A percentile compares a stretch with the other conserved stretches of the same genome.
Conservation (phyloP, 2,329 filamentous ascomycete species). For the Grosmannia clavigera region DNA sequence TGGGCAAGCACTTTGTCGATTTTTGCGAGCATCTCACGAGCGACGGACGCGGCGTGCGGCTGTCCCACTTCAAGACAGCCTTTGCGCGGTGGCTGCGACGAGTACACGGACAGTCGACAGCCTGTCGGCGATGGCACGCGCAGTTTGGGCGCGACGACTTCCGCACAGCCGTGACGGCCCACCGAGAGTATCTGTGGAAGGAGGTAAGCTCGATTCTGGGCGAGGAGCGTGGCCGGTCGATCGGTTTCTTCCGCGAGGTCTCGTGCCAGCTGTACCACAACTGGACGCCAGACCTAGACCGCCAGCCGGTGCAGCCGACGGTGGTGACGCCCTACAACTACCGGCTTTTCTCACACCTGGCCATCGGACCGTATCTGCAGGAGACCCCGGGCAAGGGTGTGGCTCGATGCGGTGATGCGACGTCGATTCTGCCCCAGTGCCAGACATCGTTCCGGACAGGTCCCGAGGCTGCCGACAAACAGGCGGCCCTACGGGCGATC, state of each 20-base stretch:
- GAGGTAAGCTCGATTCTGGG: constrained; percentile 42
- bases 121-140: constrained; percentile 42
- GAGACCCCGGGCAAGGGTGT: constrained; percentile 23
- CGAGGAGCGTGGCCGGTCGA: constrained; percentile 13
- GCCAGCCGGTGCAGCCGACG: constrained; percentile 27
- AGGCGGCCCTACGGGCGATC: constrained; percentile 16
- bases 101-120: constrained; percentile 27
- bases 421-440: constrained; percentile 1
- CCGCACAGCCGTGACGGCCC: constrained; percentile 43
- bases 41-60: constrained; percentile 23
- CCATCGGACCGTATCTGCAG: constrained; percentile 41
- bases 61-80: constrained; percentile 41
- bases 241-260: constrained; percentile 35
- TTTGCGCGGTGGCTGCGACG: constrained; percentile 47
- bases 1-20: constrained; percentile 62
- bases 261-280: not conserved
- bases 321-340: constrained; percentile 60
- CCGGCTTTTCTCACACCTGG: constrained; percentile 50
- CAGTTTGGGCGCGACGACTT: constrained; percentile 45
- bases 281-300: not conserved
- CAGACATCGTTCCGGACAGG: constrained; percentile 1
- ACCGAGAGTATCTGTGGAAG: constrained; percentile 52
- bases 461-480: not conserved
- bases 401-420: not conserved
- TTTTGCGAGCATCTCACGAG: constrained; percentile 34